Percentiles rank a stretch among this genome's conserved stretches.
phyloP scores from a whole-genome alignment of 108 stramenopile species.

The Epithemia pelagica region DNA sequence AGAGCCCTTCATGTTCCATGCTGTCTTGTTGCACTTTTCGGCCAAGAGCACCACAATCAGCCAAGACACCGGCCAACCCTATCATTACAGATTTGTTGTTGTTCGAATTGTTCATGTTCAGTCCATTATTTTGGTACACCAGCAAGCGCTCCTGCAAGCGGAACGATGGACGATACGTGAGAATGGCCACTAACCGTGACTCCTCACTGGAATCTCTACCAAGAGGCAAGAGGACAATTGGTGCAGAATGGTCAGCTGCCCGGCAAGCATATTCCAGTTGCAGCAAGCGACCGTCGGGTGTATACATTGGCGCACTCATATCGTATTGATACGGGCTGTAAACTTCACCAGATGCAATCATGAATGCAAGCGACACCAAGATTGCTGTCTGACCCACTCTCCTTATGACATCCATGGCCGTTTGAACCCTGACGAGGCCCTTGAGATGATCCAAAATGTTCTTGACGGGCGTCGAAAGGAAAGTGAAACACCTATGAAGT shows the following conservation, averaged over 20 bases:
- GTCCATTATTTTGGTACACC: not conserved
- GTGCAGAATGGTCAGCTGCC: constrained; percentile 46
- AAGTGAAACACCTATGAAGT: too few relatives aligned
- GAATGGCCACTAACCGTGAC: not conserved
- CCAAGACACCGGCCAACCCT: constrained; percentile 57
- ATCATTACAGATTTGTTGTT: constrained; percentile 18
- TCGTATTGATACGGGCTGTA: constrained; percentile 82
- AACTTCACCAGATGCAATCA: not conserved
- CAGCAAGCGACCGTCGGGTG: constrained; percentile 74
- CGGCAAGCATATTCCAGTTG: constrained; percentile 81
- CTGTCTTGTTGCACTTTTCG: constrained; percentile 24
- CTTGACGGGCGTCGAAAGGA: too few relatives aligned
- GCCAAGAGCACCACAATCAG: constrained; percentile 50
- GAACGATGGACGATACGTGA: not conserved
- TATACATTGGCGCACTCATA: constrained; percentile 66
- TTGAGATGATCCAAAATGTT: too few relatives aligned
- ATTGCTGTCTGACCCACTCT: too few relatives aligned
- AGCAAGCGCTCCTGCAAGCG: not conserved
- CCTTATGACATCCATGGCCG: too few relatives aligned
- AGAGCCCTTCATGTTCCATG: constrained; percentile 13
- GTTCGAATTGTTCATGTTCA: not conserved
- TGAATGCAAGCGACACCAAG: too few relatives aligned
- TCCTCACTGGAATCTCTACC: not conserved
- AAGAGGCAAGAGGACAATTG: constrained; percentile 25
- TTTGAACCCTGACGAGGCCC: too few relatives aligned